Conservation (phyloP, 192 early-diverging fungal genomes). For the Podila clonocystis region DNA sequence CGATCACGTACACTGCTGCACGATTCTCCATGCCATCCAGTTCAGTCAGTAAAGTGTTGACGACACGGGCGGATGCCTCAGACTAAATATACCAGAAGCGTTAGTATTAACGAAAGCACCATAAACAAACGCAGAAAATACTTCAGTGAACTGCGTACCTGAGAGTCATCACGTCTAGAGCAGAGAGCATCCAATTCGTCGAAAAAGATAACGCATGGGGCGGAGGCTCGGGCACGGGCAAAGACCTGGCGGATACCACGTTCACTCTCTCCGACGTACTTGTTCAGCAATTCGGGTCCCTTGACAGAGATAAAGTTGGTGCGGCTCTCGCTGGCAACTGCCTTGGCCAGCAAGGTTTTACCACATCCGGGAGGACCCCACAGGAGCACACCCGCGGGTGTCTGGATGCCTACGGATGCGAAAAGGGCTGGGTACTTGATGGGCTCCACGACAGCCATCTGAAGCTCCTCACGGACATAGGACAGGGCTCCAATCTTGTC, state of each 20-base stretch:
- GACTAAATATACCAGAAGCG: conserved; percentile 57
- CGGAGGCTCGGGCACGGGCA: conserved; percentile 89
- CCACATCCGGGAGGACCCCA: conserved; percentile 99
- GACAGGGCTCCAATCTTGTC: conserved; percentile 93
- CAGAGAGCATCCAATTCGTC: conserved; percentile 97
- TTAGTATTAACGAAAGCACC: too few relatives aligned
- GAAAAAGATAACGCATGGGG: conserved; percentile 98
- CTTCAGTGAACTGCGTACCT: conserved; percentile 60
- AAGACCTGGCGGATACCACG: conserved; percentile 96
- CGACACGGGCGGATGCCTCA: conserved; percentile 91
- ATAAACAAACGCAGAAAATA: too few relatives aligned
- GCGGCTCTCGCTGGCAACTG: conserved; percentile 96
- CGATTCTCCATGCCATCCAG: conserved; percentile 95
- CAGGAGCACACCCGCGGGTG: conserved; percentile 92
- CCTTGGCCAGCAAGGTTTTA: conserved; percentile 97
- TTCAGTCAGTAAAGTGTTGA: conserved; percentile 97
- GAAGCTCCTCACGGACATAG: conserved; percentile 89
- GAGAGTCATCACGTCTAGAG: conserved; percentile 87
- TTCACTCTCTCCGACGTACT: conserved; percentile 99
- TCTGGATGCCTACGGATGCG: conserved; percentile 87
- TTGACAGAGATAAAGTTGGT: conserved; percentile 99
- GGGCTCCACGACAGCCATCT: conserved; percentile 96
- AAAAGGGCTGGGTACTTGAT: conserved; percentile 92
- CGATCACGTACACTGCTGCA: conserved; percentile 93
- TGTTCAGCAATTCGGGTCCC: conserved; percentile 97